A percentile compares a stretch with the other conserved stretches of the same genome.
These are phyloP conservation scores for Solanum chmielewskii DNA, from an alignment of 257 asterid species.

Conservation along the genomic window DNA sequence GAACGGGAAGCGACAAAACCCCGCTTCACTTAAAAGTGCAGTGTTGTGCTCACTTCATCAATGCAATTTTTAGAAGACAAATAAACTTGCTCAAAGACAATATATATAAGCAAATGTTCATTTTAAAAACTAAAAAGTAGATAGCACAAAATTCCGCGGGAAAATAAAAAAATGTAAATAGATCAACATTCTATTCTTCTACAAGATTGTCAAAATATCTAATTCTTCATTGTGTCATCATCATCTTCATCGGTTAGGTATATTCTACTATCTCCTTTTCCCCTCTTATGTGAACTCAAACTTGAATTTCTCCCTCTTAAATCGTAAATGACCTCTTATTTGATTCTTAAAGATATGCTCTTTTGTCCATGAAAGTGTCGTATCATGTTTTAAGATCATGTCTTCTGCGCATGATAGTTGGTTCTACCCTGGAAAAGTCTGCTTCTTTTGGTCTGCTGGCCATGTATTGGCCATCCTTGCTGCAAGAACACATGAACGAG, in stretches of 20 bases:
- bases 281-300: not conserved
- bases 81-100: not conserved
- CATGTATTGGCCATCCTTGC: not conserved
- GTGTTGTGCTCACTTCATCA: not conserved
- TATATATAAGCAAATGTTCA: not conserved
- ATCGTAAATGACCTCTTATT: not conserved
- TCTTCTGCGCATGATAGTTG: not conserved
- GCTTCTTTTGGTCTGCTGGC: not conserved
- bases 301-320: not conserved
- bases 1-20: not conserved
- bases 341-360: not conserved
- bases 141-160: not conserved
- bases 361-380: not conserved
- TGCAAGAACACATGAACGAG: not conserved
- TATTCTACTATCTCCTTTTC: not conserved
- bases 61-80: not conserved
- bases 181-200: not conserved
- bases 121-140: not conserved
- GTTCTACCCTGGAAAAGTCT: not conserved
- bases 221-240: not conserved
- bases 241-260: not conserved
- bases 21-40: not conserved
- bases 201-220: not conserved
- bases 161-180: not conserved
- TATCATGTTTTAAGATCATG: not conserved